A percentile compares a stretch with the other conserved stretches of the same genome.
phyloP scores from a whole-genome alignment of 106 monocot genomes.

The Dactylorhiza incarnata region DNA sequence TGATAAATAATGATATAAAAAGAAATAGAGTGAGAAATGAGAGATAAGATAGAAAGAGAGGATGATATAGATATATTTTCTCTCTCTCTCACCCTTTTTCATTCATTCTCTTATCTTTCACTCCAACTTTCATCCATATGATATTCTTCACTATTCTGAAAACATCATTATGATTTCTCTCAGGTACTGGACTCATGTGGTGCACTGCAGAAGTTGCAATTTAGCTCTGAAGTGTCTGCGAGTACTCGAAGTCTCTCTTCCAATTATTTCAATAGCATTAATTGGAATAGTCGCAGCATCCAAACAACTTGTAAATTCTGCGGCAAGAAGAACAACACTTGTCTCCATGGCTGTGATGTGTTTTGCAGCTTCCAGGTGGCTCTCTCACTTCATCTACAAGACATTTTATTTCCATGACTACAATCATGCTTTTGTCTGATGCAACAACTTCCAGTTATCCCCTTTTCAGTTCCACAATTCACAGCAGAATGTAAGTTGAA shows the following conservation, averaged over 20 bases:
- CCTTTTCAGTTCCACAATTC: neutral
- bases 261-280: constrained; percentile 43
- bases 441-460: neutral
- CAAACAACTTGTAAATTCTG: constrained; percentile 36
- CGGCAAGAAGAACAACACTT: constrained; percentile 30
- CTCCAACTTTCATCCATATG: too few relatives aligned
- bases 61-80: too few relatives aligned
- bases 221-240: constrained; percentile 49
- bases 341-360: constrained; percentile 44
- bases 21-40: too few relatives aligned
- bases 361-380: constrained; percentile 62
- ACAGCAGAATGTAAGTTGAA: too few relatives aligned
- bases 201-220: constrained; percentile 75
- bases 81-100: too few relatives aligned
- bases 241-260: constrained; percentile 53
- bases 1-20: too few relatives aligned
- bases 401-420: constrained; percentile 94
- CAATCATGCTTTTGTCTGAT: constrained; percentile 68
- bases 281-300: constrained; percentile 55
- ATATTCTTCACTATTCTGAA: neutral
- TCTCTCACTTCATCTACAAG: constrained; percentile 73
- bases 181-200: constrained; percentile 81
- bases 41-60: too few relatives aligned
- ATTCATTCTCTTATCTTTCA: too few relatives aligned
- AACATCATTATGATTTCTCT: neutral